Conservation (phyloP, 768 basidiomycete species). For the Tulasnella sp. region DNA sequence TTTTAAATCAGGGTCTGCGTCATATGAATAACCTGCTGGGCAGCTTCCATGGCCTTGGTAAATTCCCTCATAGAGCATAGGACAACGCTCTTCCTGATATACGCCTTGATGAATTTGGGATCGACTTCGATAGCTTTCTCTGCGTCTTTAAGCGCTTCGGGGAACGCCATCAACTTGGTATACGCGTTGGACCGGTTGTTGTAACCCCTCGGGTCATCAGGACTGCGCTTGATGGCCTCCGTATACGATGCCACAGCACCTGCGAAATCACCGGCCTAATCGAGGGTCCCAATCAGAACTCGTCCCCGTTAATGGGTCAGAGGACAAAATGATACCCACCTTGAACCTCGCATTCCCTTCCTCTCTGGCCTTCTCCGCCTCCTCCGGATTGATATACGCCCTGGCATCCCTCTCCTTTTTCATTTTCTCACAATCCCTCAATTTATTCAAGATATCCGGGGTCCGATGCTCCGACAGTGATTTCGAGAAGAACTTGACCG, state of each 20-base stretch:
- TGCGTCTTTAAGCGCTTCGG: conserved; percentile 93
- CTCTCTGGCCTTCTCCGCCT: conserved; percentile 73
- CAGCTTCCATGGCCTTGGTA: conserved; percentile 72
- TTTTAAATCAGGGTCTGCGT: background rate
- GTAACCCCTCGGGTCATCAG: conserved; percentile 81
- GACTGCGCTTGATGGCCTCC: conserved; percentile 94
- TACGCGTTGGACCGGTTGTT: conserved; percentile 98
- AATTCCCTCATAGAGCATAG: conserved; percentile 86
- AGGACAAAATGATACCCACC: conserved; percentile 24
- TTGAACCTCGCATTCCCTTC: conserved; percentile 92
- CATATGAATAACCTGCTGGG: conserved; percentile 40
- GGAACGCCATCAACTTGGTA: conserved; percentile 85
- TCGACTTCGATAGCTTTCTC: conserved; percentile 89
- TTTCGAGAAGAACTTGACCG: conserved; percentile 88
- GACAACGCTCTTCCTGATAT: conserved; percentile 86
- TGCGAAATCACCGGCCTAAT: conserved; percentile 67
- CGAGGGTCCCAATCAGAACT: too few species aligned
- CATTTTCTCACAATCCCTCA: conserved; percentile 67
- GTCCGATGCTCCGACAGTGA: conserved; percentile 95
- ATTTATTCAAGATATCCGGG: conserved; percentile 80
- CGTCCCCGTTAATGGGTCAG: background rate
- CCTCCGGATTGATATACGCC: conserved; percentile 80
- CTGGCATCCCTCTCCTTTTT: conserved; percentile 68
- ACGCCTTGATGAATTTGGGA: conserved; percentile 85
- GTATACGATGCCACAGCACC: conserved; percentile 85